phyloP scores from a whole-genome alignment of 2,329 filamentous ascomycete species.

The Colletotrichum sp. region DNA sequence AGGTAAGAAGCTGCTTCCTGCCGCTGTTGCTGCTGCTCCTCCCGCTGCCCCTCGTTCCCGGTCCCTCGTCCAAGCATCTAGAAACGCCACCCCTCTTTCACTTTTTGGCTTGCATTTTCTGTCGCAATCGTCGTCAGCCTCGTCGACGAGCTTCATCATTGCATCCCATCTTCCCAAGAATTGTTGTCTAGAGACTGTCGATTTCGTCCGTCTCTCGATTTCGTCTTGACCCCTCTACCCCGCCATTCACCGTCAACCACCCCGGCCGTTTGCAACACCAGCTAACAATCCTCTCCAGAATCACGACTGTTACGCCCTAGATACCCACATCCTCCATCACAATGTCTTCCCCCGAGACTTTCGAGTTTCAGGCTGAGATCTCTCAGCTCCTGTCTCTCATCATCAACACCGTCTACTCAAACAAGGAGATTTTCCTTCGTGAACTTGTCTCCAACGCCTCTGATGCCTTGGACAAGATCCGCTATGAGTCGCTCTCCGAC shows the following conservation, averaged over 20 bases:
- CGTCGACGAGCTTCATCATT: neutral
- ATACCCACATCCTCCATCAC: slow-evolving; percentile 39
- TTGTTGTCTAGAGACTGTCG: neutral
- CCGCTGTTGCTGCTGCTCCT: neutral
- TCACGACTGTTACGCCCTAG: slow-evolving; percentile 20
- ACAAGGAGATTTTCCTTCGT: slow-evolving; percentile 99
- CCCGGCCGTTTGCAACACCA: neutral
- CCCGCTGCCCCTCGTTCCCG: neutral
- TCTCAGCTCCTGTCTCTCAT: slow-evolving; percentile 99
- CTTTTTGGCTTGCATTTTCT: neutral
- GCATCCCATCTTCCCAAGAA: slow-evolving; percentile 2
- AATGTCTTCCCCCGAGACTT: slow-evolving; percentile 84
- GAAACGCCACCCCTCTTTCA: neutral
- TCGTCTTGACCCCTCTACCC: neutral
- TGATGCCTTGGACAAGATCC: slow-evolving; percentile 99
- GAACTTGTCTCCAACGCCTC: slow-evolving; percentile 98
- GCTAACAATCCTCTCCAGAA: slow-evolving; percentile 13
- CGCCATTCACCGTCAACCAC: slow-evolving; percentile 14
- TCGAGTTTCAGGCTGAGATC: slow-evolving; percentile 99
- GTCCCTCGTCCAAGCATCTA: neutral
- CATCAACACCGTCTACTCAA: slow-evolving; percentile 99
- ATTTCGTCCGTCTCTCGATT: neutral
- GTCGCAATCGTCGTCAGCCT: neutral
- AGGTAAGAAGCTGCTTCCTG: slow-evolving; percentile 15
- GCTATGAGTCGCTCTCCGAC: slow-evolving; percentile 97